Evolutionary conservation across 768 basidiomycete species (phyloP).

Genomic region (Multifurca ochricompacta): DNA sequence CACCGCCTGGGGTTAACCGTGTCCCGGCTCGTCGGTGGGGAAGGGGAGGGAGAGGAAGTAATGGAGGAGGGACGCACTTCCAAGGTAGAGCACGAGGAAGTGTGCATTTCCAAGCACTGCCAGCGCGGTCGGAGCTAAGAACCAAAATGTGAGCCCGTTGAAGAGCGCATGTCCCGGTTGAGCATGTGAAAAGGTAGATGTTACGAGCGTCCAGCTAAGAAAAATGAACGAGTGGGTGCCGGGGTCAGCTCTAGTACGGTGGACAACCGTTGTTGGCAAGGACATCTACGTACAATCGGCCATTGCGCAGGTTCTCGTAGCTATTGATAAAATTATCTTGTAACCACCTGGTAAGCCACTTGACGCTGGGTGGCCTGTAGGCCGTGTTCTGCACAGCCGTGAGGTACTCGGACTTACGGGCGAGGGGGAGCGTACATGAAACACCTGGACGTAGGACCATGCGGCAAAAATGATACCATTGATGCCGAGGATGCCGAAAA

Average conservation of each 20-base stretch:
- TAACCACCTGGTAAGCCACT: slow-evolving; percentile 40
- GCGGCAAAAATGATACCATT: slow-evolving; percentile 55
- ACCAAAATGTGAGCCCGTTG: slow-evolving; percentile 73
- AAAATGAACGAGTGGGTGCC: not conserved
- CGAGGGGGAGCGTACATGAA: slow-evolving; percentile 21
- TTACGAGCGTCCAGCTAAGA: slow-evolving; percentile 68
- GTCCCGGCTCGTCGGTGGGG: not conserved
- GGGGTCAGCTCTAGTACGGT: not conserved
- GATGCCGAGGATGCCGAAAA: slow-evolving; percentile 56
- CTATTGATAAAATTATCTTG: slow-evolving; percentile 54
- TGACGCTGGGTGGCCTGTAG: slow-evolving; percentile 28
- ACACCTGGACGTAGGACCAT: slow-evolving; percentile 38
- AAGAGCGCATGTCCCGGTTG: slow-evolving; percentile 55
- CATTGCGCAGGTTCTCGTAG: slow-evolving; percentile 50
- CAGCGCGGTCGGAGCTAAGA: slow-evolving; percentile 62
- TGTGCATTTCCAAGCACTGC: slow-evolving; percentile 52
- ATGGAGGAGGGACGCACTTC: slow-evolving; percentile 36
- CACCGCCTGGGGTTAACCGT: slow-evolving; percentile 53
- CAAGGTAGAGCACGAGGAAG: slow-evolving; percentile 68
- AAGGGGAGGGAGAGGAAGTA: not conserved
- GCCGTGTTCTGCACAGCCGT: slow-evolving; percentile 2
- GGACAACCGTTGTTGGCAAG: not conserved
- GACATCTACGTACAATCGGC: slow-evolving; percentile 52
- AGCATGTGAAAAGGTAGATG: slow-evolving; percentile 64
- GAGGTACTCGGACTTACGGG: not conserved